Evolutionary conservation across 805 yeast genomes (phyloP).

Genomic region (Saturnispora bothae): DNA sequence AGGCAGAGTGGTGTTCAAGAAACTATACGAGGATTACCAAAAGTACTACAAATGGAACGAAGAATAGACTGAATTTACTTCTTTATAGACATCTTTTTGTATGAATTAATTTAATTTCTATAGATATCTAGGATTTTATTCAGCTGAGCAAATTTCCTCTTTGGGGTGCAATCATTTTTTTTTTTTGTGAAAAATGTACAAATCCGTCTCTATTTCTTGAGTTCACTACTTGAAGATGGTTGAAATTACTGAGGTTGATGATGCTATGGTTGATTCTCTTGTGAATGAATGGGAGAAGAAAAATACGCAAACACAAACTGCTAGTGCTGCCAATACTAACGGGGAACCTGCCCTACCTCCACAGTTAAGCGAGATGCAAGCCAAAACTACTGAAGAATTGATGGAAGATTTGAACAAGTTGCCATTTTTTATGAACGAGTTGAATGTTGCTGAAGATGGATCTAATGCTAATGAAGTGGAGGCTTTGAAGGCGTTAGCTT

Average conservation of each 20-base stretch:
- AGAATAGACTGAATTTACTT: too few relatives aligned
- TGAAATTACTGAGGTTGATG: conserved; percentile 22
- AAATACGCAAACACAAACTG: neutral
- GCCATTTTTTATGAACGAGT: conserved; percentile 89
- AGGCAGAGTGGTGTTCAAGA: conserved; percentile 57
- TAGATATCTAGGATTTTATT: too few relatives aligned
- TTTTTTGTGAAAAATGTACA: too few relatives aligned
- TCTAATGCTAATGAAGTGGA: conserved; percentile 70
- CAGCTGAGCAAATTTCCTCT: too few relatives aligned
- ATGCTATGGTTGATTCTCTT: conserved; percentile 13
- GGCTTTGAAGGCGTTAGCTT: conserved; percentile 83
- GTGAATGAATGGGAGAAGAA: conserved; percentile 26
- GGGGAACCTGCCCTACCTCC: conserved; percentile 77
- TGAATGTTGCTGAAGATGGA: conserved; percentile 66
- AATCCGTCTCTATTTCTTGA: too few relatives aligned
- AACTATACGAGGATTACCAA: conserved; percentile 62
- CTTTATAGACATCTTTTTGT: too few relatives aligned
- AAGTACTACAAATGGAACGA: conserved; percentile 77
- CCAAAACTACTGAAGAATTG: conserved; percentile 66
- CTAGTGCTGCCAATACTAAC: conserved; percentile 15
- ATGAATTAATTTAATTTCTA: too few relatives aligned
- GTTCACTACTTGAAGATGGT: too few relatives aligned
- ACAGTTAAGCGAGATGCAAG: conserved; percentile 53
- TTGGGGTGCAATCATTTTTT: too few relatives aligned
- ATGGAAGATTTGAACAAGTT: conserved; percentile 66